phyloP scores from a whole-genome alignment of 2,329 filamentous ascomycete genomes.

The Escovopsis sp. region DNA sequence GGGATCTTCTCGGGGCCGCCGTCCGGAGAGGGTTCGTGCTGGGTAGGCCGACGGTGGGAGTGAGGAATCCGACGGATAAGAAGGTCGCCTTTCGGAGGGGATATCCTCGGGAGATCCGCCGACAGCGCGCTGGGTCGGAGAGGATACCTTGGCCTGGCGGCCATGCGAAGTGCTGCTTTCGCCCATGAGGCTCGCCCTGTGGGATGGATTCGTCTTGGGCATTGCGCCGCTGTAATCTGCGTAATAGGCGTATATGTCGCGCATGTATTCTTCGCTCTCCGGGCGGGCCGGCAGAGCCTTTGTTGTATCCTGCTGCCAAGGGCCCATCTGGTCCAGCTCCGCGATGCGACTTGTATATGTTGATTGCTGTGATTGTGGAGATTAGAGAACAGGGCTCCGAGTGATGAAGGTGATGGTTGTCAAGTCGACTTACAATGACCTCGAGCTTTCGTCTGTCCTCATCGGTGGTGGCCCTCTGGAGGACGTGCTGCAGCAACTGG shows the following conservation, averaged over 20 bases:
- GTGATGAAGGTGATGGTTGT: background rate
- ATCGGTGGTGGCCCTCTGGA: slow-evolving; percentile 67
- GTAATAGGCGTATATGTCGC: slow-evolving; percentile 1
- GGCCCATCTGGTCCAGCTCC: slow-evolving; percentile 62
- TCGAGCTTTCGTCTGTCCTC: slow-evolving; percentile 86
- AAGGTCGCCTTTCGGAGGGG: slow-evolving; percentile 11
- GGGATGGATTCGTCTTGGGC: too few relatives aligned
- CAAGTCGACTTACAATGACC: slow-evolving; percentile 58
- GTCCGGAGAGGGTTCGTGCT: slow-evolving; percentile 26
- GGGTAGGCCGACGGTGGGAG: slow-evolving; percentile 39
- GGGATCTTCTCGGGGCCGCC: slow-evolving; percentile 17
- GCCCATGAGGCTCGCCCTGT: slow-evolving; percentile 24
- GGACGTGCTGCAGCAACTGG: slow-evolving; percentile 71
- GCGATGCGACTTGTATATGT: slow-evolving; percentile 85
- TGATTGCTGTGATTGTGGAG: slow-evolving; percentile 41
- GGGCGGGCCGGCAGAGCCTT: slow-evolving; percentile 65
- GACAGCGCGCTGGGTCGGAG: slow-evolving; percentile 5
- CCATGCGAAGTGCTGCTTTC: slow-evolving; percentile 8
- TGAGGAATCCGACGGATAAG: slow-evolving; percentile 13
- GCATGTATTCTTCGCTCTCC: slow-evolving; percentile 32
- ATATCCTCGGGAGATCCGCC: slow-evolving; percentile 11
- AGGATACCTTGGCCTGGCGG: background rate
- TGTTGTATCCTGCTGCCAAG: slow-evolving; percentile 37
- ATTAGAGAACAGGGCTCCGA: slow-evolving; percentile 3
- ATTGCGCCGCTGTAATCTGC: background rate